These are phyloP conservation scores for Arthromyces matolae DNA, from an alignment of 768 basidiomycete species.

Conservation along the genomic window DNA sequence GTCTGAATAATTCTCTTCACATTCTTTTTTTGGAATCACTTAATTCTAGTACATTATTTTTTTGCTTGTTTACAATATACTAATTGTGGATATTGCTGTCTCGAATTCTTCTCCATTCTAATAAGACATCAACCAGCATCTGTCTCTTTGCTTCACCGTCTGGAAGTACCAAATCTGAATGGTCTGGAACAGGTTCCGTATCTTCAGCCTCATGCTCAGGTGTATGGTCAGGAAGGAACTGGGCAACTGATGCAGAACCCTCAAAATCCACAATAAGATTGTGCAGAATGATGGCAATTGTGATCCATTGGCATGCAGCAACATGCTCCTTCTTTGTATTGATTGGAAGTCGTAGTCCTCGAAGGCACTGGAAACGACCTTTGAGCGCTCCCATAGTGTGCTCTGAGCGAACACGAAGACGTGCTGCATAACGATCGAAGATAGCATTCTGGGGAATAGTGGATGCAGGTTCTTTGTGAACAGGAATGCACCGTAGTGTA, in stretches of 20 bases:
- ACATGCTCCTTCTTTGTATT: slow-evolving; percentile 23
- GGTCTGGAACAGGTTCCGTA: background rate
- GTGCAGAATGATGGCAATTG: slow-evolving; percentile 31
- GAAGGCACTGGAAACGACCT: no score
- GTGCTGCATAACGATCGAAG: slow-evolving; percentile 24
- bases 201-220: slow-evolving; percentile 15
- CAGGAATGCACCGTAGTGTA: slow-evolving; percentile 20
- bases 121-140: background rate
- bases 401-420: slow-evolving; percentile 25
- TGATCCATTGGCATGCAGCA: no score
- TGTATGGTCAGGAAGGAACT: slow-evolving; percentile 13
- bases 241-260: slow-evolving; percentile 15
- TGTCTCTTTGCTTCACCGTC: background rate
- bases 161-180: background rate
- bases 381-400: slow-evolving; percentile 32
- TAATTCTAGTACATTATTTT: background rate
- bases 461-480: slow-evolving; percentile 28
- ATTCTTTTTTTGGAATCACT: background rate
- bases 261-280: slow-evolving; percentile 33
- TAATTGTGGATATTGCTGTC: background rate
- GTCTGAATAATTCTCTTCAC: background rate
- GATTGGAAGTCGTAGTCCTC: slow-evolving; percentile 27
- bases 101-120: background rate
- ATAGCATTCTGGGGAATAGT: slow-evolving; percentile 17
- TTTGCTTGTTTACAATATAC: background rate